Base-by-base conservation (phyloP, 371 early-diverging fungal species). In the Zychaea mexicana region DNA sequence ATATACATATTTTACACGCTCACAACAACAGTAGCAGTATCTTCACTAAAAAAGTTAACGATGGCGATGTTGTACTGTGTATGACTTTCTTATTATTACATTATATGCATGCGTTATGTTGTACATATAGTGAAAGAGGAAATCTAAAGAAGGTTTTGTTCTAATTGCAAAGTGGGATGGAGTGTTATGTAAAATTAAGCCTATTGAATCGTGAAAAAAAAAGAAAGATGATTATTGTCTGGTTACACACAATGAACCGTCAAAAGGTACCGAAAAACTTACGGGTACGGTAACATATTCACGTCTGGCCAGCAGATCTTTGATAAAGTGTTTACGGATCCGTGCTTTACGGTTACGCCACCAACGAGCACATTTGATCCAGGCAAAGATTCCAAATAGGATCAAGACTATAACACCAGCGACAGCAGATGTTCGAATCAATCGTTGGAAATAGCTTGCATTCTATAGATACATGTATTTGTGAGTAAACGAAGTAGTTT, bases 201-300 rank as follows among this genome's bases (percentile, higher is more conserved):
- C 36, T 36, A 36, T 36, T 36, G 36, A 36, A 36, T 1, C 2
- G 36, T 8, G 36, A 10, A 36, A 47, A 59, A 59, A 59, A 42
- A 42, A n/a, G 27, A 42, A 21, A 45, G 19, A 59, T 22, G 12
- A 45, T 22, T n/a, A 3, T 10, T 32, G 36, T 27, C 17, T 24
- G 38, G 21, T 59, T 33, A 33, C 12, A 33, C 5, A 33, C 33
- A 33, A 8, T 33, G 12, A 33, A 8, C 12, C 5, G 5, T 33
- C 33, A 8, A 5, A 33, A 8, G 33, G 12, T 42, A 42, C 42
- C 13, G n/a, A 15, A 38, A 47, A 26, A 65, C 73, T 73, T 71
- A 78, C 81, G 22, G 81, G 81, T 15, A 77, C 70, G 7, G 81
- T 80, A 17, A 69, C 72, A 66, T 77, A 80, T 59, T 80, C 81